Conservation (phyloP, 2,329 filamentous ascomycete genomes). For the Chalaropsis ovoidea region DNA sequence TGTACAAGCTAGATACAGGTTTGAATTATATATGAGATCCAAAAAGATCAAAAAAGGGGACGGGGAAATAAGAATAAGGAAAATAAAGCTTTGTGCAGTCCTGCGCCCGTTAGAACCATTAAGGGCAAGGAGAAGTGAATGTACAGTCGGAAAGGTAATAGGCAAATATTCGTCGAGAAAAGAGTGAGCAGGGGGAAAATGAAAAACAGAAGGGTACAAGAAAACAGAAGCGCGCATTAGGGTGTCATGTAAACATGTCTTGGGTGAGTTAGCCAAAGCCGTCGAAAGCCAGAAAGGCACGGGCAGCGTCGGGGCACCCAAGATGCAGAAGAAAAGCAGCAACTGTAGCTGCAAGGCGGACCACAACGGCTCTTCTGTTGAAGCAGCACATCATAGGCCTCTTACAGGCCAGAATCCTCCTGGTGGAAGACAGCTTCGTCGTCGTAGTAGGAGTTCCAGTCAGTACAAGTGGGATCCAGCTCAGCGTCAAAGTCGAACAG, state of each 20-base stretch:
- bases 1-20: conserved; percentile 15
- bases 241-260: conserved; percentile 1
- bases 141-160: background rate
- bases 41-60: background rate
- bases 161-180: background rate
- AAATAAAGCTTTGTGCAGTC: conserved; percentile 8
- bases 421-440: conserved; percentile 25
- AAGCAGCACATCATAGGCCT: background rate
- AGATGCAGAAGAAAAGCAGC: background rate
- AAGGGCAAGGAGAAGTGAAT: conserved; percentile 1
- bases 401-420: conserved; percentile 27
- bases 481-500: conserved; percentile 24
- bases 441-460: conserved; percentile 26
- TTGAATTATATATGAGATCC: background rate
- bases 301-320: background rate
- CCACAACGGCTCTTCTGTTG: background rate
- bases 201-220: background rate
- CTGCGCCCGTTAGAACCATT: background rate
- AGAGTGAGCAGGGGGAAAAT: background rate
- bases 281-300: background rate
- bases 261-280: background rate
- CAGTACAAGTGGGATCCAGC: conserved; percentile 24
- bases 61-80: background rate
- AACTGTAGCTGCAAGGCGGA: background rate
- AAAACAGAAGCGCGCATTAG: background rate